Base-by-base conservation (phyloP, 345 rosid species). In the Viola odorata region DNA sequence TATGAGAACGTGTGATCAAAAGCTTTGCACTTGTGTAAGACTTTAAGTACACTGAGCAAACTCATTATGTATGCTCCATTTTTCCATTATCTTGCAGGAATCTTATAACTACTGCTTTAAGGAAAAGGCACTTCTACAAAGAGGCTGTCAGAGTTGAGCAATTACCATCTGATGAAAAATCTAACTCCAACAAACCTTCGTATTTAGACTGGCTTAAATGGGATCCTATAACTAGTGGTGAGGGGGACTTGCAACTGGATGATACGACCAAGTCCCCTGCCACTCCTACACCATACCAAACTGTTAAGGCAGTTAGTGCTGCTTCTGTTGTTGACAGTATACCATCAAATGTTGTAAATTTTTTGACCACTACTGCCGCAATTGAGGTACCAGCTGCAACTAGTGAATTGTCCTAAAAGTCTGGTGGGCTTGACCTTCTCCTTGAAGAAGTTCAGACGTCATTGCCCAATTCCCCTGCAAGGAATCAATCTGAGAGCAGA, bases 151-250 rank as follows among this genome's bases (percentile, higher is more conserved):
- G 76, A 71, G 79, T 85, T 61, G 97, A 92, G 57, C 59, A 62
- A 44, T 65, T 75, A 64, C 68, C 86, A 55, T 64, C 81, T 41
- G 66, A 47, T 59, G 79, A 67, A 68, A 63, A 63, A n/a, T 67
- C 58, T 42, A 81, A 75, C 61, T 53, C 78, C 17, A 71, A 67
- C 15, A 63, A 70, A 53, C 69, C 78, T 57, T 64, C 67, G 66
- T 76, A 87, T 58, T 71, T 51, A 12, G 85, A 83, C 73, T 77
- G 78, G 79, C 77, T 78, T 70, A 86, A 78, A 54, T 90, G 96
- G 95, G 99, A 94, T 72, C 92, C 91, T 9, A 75, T 86, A 55
- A 84, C 96, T n/a, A 84, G 86, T 32, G 96, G 96, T 40, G 90
- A 82, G 64, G 97, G 97, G 59, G 97, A 94, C 78, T 73, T 88